Evolutionary conservation across 2,329 filamentous ascomycete species (phyloP).

Genomic region (Orbilia ellipsospora): DNA sequence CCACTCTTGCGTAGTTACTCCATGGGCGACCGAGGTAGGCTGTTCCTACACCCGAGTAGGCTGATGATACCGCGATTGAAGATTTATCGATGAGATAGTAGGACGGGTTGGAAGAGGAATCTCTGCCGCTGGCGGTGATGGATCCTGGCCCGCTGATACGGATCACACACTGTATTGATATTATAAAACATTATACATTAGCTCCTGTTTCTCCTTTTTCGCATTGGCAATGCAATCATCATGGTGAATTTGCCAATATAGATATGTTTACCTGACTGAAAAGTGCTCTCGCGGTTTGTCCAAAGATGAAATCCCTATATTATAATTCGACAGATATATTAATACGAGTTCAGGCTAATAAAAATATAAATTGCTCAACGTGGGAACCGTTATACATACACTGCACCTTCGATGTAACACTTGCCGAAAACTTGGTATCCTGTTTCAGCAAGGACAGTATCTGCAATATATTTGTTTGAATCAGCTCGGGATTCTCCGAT

Average conservation of each 20-base stretch:
- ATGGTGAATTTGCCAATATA: not conserved
- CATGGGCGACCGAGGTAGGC: conserved; percentile 69
- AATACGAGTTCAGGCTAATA: conserved; percentile 1
- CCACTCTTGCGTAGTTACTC: conserved; percentile 66
- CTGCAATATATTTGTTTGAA: conserved; percentile 58
- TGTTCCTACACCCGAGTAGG: conserved; percentile 63
- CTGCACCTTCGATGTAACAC: conserved; percentile 69
- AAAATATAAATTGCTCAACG: not conserved
- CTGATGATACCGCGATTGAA: conserved; percentile 63
- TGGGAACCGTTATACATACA: conserved; percentile 58
- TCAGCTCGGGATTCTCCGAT: conserved; percentile 1
- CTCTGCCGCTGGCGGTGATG: conserved; percentile 65
- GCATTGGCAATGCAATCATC: too few relatives aligned
- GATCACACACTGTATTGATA: conserved; percentile 60
- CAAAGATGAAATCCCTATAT: conserved; percentile 69
- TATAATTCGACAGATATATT: too few relatives aligned
- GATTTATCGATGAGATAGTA: conserved; percentile 70
- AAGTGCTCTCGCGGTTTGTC: conserved; percentile 67
- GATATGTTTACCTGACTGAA: conserved; percentile 64
- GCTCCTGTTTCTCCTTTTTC: not conserved
- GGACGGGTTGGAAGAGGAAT: conserved; percentile 62
- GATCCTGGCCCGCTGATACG: conserved; percentile 65
- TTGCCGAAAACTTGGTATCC: conserved; percentile 70
- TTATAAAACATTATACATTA: not conserved
- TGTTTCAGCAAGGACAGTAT: conserved; percentile 67